phyloP scores from a whole-genome alignment of 306 rosid species.

The Myrica gale region DNA sequence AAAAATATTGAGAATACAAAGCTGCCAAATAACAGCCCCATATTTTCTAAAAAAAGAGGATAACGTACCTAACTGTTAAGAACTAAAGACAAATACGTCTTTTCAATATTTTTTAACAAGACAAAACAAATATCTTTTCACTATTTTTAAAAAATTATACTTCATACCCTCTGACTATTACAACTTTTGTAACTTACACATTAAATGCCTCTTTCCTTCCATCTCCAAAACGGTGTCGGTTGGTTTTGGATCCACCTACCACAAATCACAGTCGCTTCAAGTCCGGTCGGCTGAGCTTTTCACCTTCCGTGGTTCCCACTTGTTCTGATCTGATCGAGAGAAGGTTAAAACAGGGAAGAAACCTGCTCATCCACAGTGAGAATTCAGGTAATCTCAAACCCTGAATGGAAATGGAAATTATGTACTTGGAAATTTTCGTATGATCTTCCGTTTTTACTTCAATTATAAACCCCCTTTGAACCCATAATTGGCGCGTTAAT shows the following conservation, averaged over 20 bases:
- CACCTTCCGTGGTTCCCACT: not conserved
- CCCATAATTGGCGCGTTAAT: not conserved
- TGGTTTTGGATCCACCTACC: not conserved
- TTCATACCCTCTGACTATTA: no score
- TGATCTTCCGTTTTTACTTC: not conserved
- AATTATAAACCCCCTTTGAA: not conserved
- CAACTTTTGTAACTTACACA: no score
- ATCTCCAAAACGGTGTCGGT: not conserved
- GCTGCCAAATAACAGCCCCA: no score
- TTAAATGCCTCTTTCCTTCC: no score
- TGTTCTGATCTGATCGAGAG: not conserved
- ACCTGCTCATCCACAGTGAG: not conserved
- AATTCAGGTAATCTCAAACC: slow-evolving; percentile 7
- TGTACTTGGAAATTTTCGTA: not conserved
- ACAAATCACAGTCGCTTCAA: not conserved
- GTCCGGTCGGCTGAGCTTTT: not conserved
- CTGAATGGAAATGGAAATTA: not conserved
- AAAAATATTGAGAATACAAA: no score
- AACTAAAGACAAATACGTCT: no score
- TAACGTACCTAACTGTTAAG: no score
- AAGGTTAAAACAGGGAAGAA: no score
- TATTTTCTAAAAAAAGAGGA: no score
- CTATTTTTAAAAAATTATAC: no score
- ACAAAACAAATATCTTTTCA: no score
- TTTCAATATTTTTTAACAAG: no score